These are phyloP conservation scores for Hericium erinaceus DNA, from an alignment of 768 basidiomycete species.

Conservation along the genomic window DNA sequence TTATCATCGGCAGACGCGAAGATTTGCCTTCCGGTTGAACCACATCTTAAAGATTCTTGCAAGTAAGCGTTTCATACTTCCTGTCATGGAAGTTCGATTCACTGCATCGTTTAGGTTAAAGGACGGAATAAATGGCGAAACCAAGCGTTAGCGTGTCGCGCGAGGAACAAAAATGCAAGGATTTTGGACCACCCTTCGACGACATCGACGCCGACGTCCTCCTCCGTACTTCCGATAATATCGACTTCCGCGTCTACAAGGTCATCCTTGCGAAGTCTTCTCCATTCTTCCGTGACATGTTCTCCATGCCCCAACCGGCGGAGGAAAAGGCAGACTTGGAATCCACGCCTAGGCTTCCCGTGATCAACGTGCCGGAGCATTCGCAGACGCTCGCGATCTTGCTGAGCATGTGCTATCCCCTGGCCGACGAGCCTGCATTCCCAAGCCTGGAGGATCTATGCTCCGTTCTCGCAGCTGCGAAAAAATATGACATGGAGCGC, in stretches of 20 bases:
- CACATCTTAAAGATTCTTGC: too few species aligned
- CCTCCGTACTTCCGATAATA: slow-evolving; percentile 7
- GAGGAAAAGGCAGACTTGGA: neutral
- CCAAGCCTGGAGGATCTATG: neutral
- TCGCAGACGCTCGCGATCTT: neutral
- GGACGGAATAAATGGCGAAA: too few species aligned
- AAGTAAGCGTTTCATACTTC: too few species aligned
- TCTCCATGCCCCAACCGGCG: neutral
- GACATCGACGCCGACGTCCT: slow-evolving; percentile 10
- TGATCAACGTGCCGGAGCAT: neutral
- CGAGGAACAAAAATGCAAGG: neutral
- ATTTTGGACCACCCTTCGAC: slow-evolving; percentile 3
- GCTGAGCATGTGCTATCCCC: neutral
- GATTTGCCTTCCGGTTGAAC: too few species aligned
- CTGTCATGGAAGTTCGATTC: too few species aligned
- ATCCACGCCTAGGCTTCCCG: neutral
- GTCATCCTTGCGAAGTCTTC: slow-evolving; percentile 10
- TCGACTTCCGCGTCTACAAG: slow-evolving; percentile 10
- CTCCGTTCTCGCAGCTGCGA: neutral
- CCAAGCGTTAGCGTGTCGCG: too few species aligned
- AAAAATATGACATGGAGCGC: neutral
- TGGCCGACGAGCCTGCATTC: neutral
- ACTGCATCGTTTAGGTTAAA: too few species aligned
- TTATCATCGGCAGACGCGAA: too few species aligned
- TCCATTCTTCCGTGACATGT: neutral